Conservation (phyloP, 345 rosid genomes). For the Lagerstroemia speciosa region DNA sequence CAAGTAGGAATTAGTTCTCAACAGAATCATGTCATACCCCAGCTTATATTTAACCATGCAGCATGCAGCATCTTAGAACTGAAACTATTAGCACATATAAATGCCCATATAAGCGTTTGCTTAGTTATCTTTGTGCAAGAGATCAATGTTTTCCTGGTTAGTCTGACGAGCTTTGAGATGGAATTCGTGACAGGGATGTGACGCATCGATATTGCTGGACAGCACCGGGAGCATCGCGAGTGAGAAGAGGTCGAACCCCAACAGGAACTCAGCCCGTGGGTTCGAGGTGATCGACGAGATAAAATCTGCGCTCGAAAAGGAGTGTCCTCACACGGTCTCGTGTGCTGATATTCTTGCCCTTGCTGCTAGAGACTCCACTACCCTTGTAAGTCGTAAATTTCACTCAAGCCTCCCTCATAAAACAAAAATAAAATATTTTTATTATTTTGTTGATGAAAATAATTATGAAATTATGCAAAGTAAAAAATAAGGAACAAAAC, state of each 20-base stretch:
- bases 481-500: too few species aligned
- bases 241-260: conserved; percentile 74
- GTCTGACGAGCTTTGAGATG: background rate
- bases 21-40: too few species aligned
- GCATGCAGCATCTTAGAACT: too few species aligned
- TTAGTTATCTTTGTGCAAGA: too few species aligned
- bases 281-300: conserved; percentile 76
- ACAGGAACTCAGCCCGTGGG: conserved; percentile 69
- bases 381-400: conserved; percentile 40
- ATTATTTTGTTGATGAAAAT: too few species aligned
- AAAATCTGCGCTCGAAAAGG: conserved; percentile 64
- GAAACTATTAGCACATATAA: too few species aligned
- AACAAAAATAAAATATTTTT: too few species aligned
- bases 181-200: conserved; percentile 63
- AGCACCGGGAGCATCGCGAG: conserved; percentile 44
- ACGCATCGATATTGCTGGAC: conserved; percentile 72
- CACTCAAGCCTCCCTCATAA: background rate
- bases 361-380: conserved; percentile 89
- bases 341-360: conserved; percentile 75
- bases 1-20: too few species aligned
- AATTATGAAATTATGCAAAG: too few species aligned
- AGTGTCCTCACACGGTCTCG: conserved; percentile 71
- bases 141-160: too few species aligned
- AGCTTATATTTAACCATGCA: too few species aligned
- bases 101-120: too few species aligned